Evolutionary conservation across 1,139 yeast species (phyloP).

Genomic region (Suhomyces chickasaworum): DNA sequence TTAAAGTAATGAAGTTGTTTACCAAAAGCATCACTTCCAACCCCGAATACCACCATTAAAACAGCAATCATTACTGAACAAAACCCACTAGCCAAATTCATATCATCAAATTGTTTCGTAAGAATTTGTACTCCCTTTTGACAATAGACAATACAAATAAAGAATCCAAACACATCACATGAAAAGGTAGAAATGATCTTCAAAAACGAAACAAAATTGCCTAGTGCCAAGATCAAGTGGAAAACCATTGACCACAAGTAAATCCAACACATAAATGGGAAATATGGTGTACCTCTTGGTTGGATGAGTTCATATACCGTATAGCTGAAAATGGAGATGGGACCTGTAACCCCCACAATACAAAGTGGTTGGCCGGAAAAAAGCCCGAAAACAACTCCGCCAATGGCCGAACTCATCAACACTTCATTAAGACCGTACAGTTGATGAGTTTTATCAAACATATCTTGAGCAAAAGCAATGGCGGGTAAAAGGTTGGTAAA

Average conservation of each 20-base stretch:
- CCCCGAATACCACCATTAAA: slow-evolving; percentile 73
- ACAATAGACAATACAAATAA: slow-evolving; percentile 85
- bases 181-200: slow-evolving; percentile 79
- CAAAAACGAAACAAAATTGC: slow-evolving; percentile 69
- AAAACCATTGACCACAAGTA: slow-evolving; percentile 88
- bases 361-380: slow-evolving; percentile 90
- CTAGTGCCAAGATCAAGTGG: slow-evolving; percentile 71
- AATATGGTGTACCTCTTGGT: slow-evolving; percentile 67
- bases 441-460: slow-evolving; percentile 86
- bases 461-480: slow-evolving; percentile 93
- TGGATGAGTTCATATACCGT: slow-evolving; percentile 82
- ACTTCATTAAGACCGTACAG: slow-evolving; percentile 93
- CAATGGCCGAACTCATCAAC: slow-evolving; percentile 78
- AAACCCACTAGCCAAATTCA: slow-evolving; percentile 61
- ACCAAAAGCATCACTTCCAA: slow-evolving; percentile 63
- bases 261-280: slow-evolving; percentile 96
- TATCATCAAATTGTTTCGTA: slow-evolving; percentile 61
- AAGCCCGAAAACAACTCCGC: slow-evolving; percentile 85
- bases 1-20: slow-evolving; percentile 60
- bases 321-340: slow-evolving; percentile 86
- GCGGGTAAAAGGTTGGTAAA: slow-evolving; percentile 93
- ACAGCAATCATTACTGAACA: slow-evolving; percentile 75
- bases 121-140: slow-evolving; percentile 89
- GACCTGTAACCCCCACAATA: slow-evolving; percentile 98
- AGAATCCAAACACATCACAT: slow-evolving; percentile 92